Percentiles rank a stretch among this genome's conserved stretches.
Evolutionary conservation across 2,329 filamentous ascomycete species (phyloP).

Genomic region (Aspergillus unguis): DNA sequence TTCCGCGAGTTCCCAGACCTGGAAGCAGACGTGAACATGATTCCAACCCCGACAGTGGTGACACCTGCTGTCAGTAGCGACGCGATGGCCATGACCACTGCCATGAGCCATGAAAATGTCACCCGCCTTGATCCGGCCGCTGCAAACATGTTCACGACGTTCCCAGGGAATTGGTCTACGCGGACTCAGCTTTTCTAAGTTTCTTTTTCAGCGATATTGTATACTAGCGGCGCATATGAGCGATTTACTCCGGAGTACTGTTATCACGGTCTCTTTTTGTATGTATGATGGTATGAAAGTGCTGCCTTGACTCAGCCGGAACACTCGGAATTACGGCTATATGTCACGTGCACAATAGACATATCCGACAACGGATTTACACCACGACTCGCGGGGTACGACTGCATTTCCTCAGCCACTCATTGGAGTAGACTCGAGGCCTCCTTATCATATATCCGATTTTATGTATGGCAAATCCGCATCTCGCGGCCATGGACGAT

Average conservation of each 20-base stretch:
- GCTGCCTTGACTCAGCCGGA: no score
- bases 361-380: no score
- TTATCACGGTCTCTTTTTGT: no score
- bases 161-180: constrained; percentile 4
- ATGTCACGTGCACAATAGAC: no score
- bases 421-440: no score
- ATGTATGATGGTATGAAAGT: no score
- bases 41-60: neutral
- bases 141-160: constrained; percentile 7
- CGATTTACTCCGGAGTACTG: no score
- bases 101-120: neutral
- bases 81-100: neutral
- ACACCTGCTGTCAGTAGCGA: neutral
- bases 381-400: no score
- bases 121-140: constrained; percentile 1
- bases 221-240: neutral
- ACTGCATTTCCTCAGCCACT: no score
- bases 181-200: constrained; percentile 2
- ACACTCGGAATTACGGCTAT: no score
- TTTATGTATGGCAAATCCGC: no score
- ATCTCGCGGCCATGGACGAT: constrained; percentile 23
- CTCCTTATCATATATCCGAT: no score
- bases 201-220: neutral
- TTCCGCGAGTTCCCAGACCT: constrained; percentile 11
- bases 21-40: constrained; percentile 6